phyloP scores from a whole-genome alignment of 129 eudicot genomes.

The Helianthus annuus region DNA sequence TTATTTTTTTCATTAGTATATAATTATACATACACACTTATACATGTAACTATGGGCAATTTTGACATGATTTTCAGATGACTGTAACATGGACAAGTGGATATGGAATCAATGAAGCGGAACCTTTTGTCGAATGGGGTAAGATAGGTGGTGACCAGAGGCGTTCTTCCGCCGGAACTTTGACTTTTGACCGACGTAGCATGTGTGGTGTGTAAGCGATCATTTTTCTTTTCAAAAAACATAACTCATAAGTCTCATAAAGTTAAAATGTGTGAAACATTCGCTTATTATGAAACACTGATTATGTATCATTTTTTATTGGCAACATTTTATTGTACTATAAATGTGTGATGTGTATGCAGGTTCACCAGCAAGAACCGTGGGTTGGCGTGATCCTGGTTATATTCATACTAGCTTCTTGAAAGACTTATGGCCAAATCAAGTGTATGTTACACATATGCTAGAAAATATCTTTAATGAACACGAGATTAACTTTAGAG shows the following conservation, averaged over 20 bases:
- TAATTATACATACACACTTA: slow-evolving; percentile 4
- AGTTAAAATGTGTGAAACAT: background rate
- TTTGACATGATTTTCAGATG: slow-evolving; percentile 48
- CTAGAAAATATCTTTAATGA: background rate
- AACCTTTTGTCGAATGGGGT: slow-evolving; percentile 80
- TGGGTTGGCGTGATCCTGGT: slow-evolving; percentile 95
- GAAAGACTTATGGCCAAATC: slow-evolving; percentile 74
- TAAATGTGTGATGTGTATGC: slow-evolving; percentile 12
- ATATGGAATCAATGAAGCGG: slow-evolving; percentile 62
- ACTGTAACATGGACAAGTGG: slow-evolving; percentile 95
- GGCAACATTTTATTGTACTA: slow-evolving; percentile 4
- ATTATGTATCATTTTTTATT: slow-evolving; percentile 1
- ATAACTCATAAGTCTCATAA: background rate
- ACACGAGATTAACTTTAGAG: background rate
- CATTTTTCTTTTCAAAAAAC: slow-evolving; percentile 1
- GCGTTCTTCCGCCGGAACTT: slow-evolving; percentile 59
- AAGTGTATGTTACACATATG: slow-evolving; percentile 40
- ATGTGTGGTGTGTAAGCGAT: slow-evolving; percentile 67
- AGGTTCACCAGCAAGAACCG: slow-evolving; percentile 88
- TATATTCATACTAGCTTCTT: slow-evolving; percentile 71
- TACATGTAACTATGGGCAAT: background rate
- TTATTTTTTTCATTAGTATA: slow-evolving; percentile 4
- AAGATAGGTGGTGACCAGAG: slow-evolving; percentile 39
- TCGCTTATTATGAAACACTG: background rate
- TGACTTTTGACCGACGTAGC: slow-evolving; percentile 63